Evolutionary conservation across 768 basidiomycete species (phyloP).

Genomic region (Termitomyces titanicus): DNA sequence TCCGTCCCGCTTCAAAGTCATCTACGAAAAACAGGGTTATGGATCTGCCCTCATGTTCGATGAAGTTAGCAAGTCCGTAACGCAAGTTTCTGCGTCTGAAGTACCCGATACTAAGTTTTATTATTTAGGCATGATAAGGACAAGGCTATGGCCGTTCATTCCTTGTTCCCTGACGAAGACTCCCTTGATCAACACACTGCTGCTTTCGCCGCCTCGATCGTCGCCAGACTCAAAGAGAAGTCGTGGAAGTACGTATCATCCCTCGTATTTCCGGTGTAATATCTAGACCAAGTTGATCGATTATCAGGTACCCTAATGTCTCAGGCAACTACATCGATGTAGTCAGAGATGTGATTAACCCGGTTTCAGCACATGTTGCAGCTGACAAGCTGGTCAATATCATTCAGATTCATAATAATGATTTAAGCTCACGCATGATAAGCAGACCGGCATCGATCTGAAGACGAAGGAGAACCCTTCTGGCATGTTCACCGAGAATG

Average conservation of each 20-base stretch:
- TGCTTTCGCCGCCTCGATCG: slow-evolving; percentile 26
- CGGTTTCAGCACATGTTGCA: not conserved
- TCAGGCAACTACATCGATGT: slow-evolving; percentile 2
- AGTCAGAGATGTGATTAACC: slow-evolving; percentile 2
- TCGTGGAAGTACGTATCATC: slow-evolving; percentile 21
- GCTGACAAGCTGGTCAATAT: not conserved
- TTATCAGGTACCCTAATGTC: slow-evolving; percentile 1
- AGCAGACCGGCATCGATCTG: slow-evolving; percentile 34
- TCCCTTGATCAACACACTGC: slow-evolving; percentile 23
- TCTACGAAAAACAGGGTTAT: slow-evolving; percentile 36
- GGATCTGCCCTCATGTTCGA: slow-evolving; percentile 40
- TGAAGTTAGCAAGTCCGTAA: slow-evolving; percentile 23
- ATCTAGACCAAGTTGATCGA: not conserved
- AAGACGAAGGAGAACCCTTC: slow-evolving; percentile 43
- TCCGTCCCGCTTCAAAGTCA: slow-evolving; percentile 29
- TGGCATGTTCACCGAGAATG: slow-evolving; percentile 43
- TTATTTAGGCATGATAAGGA: slow-evolving; percentile 28
- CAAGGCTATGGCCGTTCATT: slow-evolving; percentile 25
- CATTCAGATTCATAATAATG: not conserved
- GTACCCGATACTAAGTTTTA: too few relatives aligned
- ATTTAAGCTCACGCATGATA: not conserved
- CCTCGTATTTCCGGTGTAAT: too few relatives aligned
- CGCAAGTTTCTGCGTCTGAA: not conserved
- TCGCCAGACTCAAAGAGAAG: slow-evolving; percentile 27
- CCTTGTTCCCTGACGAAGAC: slow-evolving; percentile 33